Evolutionary conservation across 129 eudicot species (phyloP).

Genomic region (Smallanthus sonchifolius): DNA sequence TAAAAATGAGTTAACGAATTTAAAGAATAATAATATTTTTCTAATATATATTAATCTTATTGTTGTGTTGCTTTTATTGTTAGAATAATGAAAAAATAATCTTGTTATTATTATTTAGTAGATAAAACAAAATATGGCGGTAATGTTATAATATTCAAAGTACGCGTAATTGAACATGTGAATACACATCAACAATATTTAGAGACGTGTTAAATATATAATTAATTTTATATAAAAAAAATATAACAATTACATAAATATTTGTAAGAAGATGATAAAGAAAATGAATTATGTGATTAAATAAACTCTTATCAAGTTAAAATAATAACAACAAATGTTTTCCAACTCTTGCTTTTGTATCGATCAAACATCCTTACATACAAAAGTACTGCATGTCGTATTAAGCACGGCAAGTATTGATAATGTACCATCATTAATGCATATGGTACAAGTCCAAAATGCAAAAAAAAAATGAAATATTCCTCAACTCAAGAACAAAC

Average conservation of each 20-base stretch:
- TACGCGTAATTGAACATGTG: neutral
- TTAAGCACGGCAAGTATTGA: neutral
- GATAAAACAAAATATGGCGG: neutral
- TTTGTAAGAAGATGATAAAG: neutral
- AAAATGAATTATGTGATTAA: neutral
- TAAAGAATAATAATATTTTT: neutral
- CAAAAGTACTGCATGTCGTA: neutral
- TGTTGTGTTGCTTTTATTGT: neutral
- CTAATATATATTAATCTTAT: neutral
- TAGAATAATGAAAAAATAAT: neutral
- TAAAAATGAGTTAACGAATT: neutral
- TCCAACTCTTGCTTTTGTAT: neutral
- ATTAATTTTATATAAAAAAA: neutral
- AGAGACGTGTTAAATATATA: neutral
- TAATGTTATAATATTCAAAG: neutral
- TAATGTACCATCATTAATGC: slow-evolving; percentile 2
- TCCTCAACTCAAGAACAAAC: neutral
- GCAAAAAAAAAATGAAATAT: neutral
- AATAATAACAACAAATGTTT: neutral
- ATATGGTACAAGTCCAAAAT: slow-evolving; percentile 4
- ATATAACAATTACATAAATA: neutral
- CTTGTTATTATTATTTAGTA: neutral
- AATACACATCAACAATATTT: neutral
- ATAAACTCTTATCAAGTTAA: neutral
- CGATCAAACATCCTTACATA: neutral